phyloP scores from a whole-genome alignment of 305 asterid genomes.

The Fraxinus angustifolia region DNA sequence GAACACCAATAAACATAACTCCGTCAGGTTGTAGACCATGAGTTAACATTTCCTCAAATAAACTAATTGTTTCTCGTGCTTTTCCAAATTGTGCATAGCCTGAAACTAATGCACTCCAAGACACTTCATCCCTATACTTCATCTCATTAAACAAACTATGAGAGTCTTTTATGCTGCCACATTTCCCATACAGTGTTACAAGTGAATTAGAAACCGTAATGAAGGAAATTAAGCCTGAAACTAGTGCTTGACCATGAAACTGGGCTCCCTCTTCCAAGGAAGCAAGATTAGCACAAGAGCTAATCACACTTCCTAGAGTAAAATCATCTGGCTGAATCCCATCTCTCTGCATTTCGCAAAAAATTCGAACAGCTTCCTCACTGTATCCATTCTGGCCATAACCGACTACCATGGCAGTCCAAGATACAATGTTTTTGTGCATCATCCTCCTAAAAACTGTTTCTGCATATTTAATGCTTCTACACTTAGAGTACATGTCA shows the following conservation, averaged over 20 bases:
- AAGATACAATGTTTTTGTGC: constrained; percentile 68
- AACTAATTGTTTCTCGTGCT: constrained; percentile 56
- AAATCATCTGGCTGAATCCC: constrained; percentile 63
- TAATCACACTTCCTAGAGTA: constrained; percentile 79
- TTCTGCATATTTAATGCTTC: constrained; percentile 61
- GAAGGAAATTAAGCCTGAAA: constrained; percentile 64
- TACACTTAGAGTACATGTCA: constrained; percentile 85
- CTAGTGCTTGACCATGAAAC: constrained; percentile 69
- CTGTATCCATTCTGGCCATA: constrained; percentile 82
- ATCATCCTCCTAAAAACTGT: constrained; percentile 57
- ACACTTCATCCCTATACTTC: constrained; percentile 59
- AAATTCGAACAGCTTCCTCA: constrained; percentile 74
- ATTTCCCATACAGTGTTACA: constrained; percentile 75
- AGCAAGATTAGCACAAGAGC: constrained; percentile 88
- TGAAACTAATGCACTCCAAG: constrained; percentile 83
- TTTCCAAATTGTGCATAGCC: constrained; percentile 88
- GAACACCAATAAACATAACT: constrained; percentile 9
- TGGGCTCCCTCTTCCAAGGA: constrained; percentile 93
- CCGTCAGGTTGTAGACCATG: constrained; percentile 70
- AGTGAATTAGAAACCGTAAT: constrained; percentile 82
- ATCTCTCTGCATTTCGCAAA: constrained; percentile 62
- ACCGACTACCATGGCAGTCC: constrained; percentile 95
- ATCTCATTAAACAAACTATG: constrained; percentile 59
- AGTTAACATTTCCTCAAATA: constrained; percentile 74
- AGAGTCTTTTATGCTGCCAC: constrained; percentile 72